These are phyloP conservation scores for Neostapfia colusana DNA, from an alignment of 176 grass and related monocot genomes.

Conservation along the genomic window DNA sequence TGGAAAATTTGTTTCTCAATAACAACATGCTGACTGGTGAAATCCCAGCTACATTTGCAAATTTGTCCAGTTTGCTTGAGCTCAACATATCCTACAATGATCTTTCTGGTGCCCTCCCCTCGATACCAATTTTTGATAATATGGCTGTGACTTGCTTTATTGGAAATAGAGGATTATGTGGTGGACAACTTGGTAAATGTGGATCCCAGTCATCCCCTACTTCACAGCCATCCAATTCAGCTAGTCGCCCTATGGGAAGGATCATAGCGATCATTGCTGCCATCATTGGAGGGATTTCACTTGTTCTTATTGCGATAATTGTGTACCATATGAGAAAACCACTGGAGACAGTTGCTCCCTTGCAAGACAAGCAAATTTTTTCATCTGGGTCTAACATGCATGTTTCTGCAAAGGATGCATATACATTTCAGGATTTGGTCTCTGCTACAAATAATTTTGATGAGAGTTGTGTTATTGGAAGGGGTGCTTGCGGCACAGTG, in stretches of 20 bases:
- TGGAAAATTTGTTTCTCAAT: slow-evolving; percentile 82
- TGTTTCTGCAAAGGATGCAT: slow-evolving; percentile 69
- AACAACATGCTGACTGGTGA: slow-evolving; percentile 83
- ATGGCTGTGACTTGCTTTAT: slow-evolving; percentile 75
- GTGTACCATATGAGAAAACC: slow-evolving; percentile 87
- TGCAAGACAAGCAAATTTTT: slow-evolving; percentile 74
- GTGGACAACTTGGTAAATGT: slow-evolving; percentile 81
- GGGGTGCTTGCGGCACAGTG: slow-evolving; percentile 87
- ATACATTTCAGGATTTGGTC: slow-evolving; percentile 86
- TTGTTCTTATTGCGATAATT: slow-evolving; percentile 88
- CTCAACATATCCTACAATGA: slow-evolving; percentile 93
- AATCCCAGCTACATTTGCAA: slow-evolving; percentile 89
- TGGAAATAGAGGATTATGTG: slow-evolving; percentile 93
- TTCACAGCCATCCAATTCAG: slow-evolving; percentile 38
- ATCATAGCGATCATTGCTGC: slow-evolving; percentile 91
- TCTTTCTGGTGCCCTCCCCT: slow-evolving; percentile 74
- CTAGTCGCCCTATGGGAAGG: slow-evolving; percentile 55
- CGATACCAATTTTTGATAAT: slow-evolving; percentile 70
- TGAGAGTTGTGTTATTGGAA: slow-evolving; percentile 74
- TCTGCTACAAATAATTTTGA: slow-evolving; percentile 91
- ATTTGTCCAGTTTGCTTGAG: slow-evolving; percentile 85
- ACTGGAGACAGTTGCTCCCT: slow-evolving; percentile 76
- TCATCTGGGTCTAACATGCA: slow-evolving; percentile 53
- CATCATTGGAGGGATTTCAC: slow-evolving; percentile 81
- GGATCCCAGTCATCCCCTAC: slow-evolving; percentile 44